Conservation (phyloP, 768 basidiomycete genomes). For the Thelephora ganbajun region DNA sequence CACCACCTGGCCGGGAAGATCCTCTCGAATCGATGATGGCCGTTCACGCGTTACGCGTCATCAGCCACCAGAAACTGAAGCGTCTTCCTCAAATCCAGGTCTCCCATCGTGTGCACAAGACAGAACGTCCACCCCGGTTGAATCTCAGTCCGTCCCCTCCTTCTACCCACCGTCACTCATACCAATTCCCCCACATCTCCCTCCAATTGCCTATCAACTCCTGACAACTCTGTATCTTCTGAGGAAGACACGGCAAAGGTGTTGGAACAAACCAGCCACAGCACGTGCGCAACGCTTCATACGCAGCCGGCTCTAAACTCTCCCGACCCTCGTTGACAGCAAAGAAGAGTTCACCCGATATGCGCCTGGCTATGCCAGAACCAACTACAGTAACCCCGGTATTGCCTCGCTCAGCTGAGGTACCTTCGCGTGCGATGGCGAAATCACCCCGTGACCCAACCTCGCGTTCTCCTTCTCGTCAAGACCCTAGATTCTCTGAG, state of each 20-base stretch:
- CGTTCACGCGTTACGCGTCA: no score
- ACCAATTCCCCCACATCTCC: conserved; percentile 33
- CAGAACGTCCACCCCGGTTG: conserved; percentile 33
- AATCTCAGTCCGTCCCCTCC: conserved; percentile 31
- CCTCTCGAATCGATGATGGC: no score
- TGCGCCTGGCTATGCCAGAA: conserved; percentile 51
- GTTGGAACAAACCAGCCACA: background rate
- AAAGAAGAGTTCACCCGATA: conserved; percentile 83
- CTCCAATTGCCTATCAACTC: conserved; percentile 43
- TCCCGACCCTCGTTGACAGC: conserved; percentile 26
- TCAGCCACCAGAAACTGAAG: no score
- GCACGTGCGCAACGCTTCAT: conserved; percentile 39
- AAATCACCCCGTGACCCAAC: background rate
- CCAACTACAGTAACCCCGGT: no score
- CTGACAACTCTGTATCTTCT: conserved; percentile 38
- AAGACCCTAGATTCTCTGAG: conserved; percentile 22
- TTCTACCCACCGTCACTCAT: conserved; percentile 12
- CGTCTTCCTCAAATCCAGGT: no score
- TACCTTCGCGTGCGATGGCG: background rate
- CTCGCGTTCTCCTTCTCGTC: conserved; percentile 15
- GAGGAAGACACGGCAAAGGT: conserved; percentile 27
- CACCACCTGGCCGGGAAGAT: no score
- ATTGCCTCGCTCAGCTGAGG: no score
- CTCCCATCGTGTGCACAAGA: conserved; percentile 7
- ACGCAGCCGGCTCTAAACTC: conserved; percentile 24